Conservation (phyloP, 2,329 filamentous ascomycete species). For the Fusarium devonianum region DNA sequence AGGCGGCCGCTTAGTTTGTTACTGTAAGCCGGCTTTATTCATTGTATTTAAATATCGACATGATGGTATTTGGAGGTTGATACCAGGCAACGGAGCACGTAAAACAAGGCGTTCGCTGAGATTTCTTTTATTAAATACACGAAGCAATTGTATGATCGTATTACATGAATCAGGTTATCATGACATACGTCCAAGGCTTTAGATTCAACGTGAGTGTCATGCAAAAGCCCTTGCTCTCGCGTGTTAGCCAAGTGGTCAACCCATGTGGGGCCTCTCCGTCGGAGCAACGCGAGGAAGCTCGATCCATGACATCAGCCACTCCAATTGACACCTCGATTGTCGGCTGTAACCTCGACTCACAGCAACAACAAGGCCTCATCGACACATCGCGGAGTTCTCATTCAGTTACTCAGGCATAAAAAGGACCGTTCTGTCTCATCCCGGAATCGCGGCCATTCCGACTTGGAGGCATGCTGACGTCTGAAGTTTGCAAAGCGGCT, state of each 20-base stretch:
- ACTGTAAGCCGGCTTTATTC: too few relatives aligned
- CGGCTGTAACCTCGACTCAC: slow-evolving; percentile 1
- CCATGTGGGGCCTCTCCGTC: slow-evolving; percentile 27
- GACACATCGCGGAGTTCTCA: neutral
- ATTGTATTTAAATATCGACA: neutral
- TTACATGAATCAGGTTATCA: too few relatives aligned
- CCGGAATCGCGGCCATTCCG: neutral
- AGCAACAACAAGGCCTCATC: neutral
- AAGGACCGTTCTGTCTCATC: neutral
- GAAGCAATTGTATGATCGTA: slow-evolving; percentile 10
- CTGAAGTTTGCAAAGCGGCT: slow-evolving; percentile 16
- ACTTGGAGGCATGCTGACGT: slow-evolving; percentile 35
- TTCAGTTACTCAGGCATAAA: neutral
- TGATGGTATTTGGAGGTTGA: neutral
- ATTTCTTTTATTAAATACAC: slow-evolving; percentile 7
- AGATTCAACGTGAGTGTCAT: too few relatives aligned
- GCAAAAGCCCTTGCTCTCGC: neutral
- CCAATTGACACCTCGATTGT: slow-evolving; percentile 6
- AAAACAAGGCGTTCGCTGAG: too few relatives aligned
- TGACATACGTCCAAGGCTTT: too few relatives aligned
- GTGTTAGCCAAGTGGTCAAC: slow-evolving; percentile 32
- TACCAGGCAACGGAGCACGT: neutral
- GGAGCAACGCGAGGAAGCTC: slow-evolving; percentile 2
- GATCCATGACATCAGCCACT: slow-evolving; percentile 34
- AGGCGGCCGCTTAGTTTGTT: neutral